phyloP scores from a whole-genome alignment of 192 early-diverging fungal species.

The Umbelopsis ramanniana region DNA sequence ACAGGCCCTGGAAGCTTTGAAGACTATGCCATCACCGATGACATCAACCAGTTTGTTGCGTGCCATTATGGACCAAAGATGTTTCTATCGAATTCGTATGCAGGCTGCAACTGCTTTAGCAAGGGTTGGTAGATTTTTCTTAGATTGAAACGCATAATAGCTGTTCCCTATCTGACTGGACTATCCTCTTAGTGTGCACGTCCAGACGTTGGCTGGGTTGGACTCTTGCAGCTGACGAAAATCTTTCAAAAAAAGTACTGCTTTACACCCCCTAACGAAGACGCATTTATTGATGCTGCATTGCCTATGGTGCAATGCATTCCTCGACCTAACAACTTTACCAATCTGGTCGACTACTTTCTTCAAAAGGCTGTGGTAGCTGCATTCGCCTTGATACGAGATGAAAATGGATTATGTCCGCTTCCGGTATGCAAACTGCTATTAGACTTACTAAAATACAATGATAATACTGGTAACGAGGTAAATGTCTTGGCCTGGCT shows the following conservation, averaged over 20 bases:
- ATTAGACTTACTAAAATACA: slow-evolving; percentile 81
- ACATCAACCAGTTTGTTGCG: slow-evolving; percentile 77
- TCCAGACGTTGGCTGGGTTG: slow-evolving; percentile 64
- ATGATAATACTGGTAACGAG: slow-evolving; percentile 91
- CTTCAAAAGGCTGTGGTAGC: slow-evolving; percentile 80
- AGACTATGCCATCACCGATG: slow-evolving; percentile 61
- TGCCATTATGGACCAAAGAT: slow-evolving; percentile 75
- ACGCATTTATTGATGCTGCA: slow-evolving; percentile 41
- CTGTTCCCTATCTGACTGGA: neutral
- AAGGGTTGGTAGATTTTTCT: slow-evolving; percentile 35
- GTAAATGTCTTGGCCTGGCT: slow-evolving; percentile 32
- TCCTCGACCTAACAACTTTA: slow-evolving; percentile 90
- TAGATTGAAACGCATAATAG: neutral
- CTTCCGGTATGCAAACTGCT: slow-evolving; percentile 66
- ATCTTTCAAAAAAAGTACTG: slow-evolving; percentile 80
- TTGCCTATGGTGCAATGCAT: slow-evolving; percentile 53
- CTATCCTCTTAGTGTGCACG: slow-evolving; percentile 50
- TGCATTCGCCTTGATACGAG: slow-evolving; percentile 76
- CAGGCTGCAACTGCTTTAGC: slow-evolving; percentile 77
- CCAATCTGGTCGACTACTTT: slow-evolving; percentile 86
- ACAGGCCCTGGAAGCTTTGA: slow-evolving; percentile 67
- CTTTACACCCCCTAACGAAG: slow-evolving; percentile 40
- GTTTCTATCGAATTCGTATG: slow-evolving; percentile 88
- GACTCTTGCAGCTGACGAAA: slow-evolving; percentile 72
- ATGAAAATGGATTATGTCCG: slow-evolving; percentile 66